Evolutionary conservation across 805 yeast genomes (phyloP).

Genomic region (Candida ulmi): DNA sequence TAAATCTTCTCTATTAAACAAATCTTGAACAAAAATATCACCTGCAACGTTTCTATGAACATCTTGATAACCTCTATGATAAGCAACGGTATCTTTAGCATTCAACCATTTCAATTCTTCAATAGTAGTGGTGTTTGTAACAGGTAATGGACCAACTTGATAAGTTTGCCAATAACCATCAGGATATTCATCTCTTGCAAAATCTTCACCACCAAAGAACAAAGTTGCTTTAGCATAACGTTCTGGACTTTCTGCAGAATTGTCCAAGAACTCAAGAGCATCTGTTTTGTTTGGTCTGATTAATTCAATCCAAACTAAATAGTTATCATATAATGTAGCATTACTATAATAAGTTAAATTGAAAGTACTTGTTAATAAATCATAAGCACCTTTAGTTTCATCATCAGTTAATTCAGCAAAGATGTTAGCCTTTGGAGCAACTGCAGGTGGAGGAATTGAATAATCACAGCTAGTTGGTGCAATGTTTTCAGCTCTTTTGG

Average conservation of each 20-base stretch:
- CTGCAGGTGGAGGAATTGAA: slow-evolving; percentile 11
- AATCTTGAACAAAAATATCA: slow-evolving; percentile 5
- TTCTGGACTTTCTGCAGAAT: slow-evolving; percentile 15
- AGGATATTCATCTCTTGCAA: slow-evolving; percentile 14
- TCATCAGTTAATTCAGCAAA: slow-evolving; percentile 19
- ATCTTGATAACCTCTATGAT: slow-evolving; percentile 17
- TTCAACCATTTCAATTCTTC: slow-evolving; percentile 14
- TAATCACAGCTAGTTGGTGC: slow-evolving; percentile 3
- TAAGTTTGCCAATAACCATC: slow-evolving; percentile 22
- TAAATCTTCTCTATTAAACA: slow-evolving; percentile 6
- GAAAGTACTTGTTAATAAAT: slow-evolving; percentile 9
- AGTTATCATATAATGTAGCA: slow-evolving; percentile 20
- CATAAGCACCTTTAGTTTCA: slow-evolving; percentile 14
- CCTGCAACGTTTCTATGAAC: slow-evolving; percentile 9
- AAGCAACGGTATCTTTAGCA: slow-evolving; percentile 15
- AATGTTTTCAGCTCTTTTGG: slow-evolving; percentile 1
- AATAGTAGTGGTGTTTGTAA: slow-evolving; percentile 7
- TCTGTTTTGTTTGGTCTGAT: slow-evolving; percentile 24
- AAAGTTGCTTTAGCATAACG: slow-evolving; percentile 19
- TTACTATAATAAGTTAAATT: slow-evolving; percentile 16
- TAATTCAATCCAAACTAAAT: slow-evolving; percentile 19
- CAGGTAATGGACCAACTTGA: slow-evolving; percentile 21
- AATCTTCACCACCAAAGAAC: slow-evolving; percentile 22
- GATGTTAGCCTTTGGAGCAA: slow-evolving; percentile 16
- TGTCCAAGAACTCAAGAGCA: slow-evolving; percentile 19